Base-by-base conservation (phyloP, 768 basidiomycete species). In the Hypholoma sublateritium region DNA sequence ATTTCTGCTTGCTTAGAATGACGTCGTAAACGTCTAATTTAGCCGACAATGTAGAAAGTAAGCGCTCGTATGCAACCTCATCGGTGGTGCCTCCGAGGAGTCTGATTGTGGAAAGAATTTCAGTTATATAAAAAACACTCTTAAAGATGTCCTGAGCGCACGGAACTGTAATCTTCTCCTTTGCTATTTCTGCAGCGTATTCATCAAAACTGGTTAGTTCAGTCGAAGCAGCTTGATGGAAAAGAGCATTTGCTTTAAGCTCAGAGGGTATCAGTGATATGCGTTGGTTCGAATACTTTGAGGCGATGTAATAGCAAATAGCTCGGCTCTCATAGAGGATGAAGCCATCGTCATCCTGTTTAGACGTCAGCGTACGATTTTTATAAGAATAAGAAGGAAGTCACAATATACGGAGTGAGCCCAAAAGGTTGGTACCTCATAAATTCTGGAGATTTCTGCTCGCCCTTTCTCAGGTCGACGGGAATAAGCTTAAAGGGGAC, bases 341-440 rank as follows among this genome's bases (percentile, higher is more conserved):
- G 39, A 41, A 41, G 7, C 39, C 39, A 13, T 41, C 17, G 9
- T 41, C 39, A 13, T 41, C 39, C 39, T 41, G 9, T 32, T 32
- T 5, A 3, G 5, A 5, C 1, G 9, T 32, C 3, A 32, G 28
- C 28, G 2, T 32, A 32, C 1, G 9, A 3, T 32, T 32, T 4
- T 32, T 5, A 5, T 6, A 9, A 2, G 28, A 32, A 32, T 32
- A 6, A 6, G 6, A 5, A 5, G 28, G 5, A 5, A 32, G 9
- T 46, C 50, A 77, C 79, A 52, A 86, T 74, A 65, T 75, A 79
- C 6, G 85, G 84, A 28, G 82, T 72, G 62, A 81, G 78, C 7
- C 83, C 82, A 64, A 83, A 85, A 0, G 87, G 86, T 59, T 88
- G 83, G 35, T 71, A 64, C 11, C 65, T 57, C 13, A 75, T 16